Evolutionary conservation across 768 basidiomycete species (phyloP), one percentile per base, ranked within the genome.

Genomic region (Hygrophoropsis aurantiaca): DNA sequence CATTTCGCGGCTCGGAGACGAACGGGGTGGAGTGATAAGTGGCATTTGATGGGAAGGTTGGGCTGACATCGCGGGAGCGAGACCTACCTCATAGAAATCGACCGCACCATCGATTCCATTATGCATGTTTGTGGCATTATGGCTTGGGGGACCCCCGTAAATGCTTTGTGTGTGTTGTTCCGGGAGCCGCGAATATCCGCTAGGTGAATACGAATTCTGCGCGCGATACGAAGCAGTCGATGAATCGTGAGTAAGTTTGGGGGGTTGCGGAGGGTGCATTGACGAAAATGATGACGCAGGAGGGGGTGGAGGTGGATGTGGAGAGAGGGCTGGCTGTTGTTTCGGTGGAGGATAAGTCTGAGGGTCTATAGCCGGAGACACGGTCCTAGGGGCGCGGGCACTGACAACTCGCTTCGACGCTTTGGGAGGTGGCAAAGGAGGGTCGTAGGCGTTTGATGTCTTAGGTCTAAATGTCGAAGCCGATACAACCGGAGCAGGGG

Each of bases 391-490:
- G 58, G 58, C 40, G 20, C 63, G 60, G 19, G 57, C 51, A 37
- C 55, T 57, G 16, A 47, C 56, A 13, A 58, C 58, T 40, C 73
- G 68, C 41, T 61, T 68, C 26, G 67, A 40, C 40, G 65, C 64
- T 48, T 70, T 76, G 15, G 71, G 64, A 1, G 81, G 73, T 32
- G 79, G 79, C 48, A 89, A 78, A 25, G 87, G 87, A 2, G 87
- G 87, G 55, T 90, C 87, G 55, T 88, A 90, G 2, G 87, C 87
- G 53, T 88, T 86, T 11, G 70, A 73, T 26, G 80, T 64, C 66
- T 81, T 87, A 19, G 84, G 84, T 41, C 86, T 75, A 49, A 70
- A 80, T n/a, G 83, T 57, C 23, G 74, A 61, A 2, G 75, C 65
- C 3, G 74, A 64, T 15, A 73, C 69, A 5, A 64, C 51, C 3